Evolutionary conservation across 129 eudicot genomes (phyloP).

Genomic region (Chrysanthemum makinoi): DNA sequence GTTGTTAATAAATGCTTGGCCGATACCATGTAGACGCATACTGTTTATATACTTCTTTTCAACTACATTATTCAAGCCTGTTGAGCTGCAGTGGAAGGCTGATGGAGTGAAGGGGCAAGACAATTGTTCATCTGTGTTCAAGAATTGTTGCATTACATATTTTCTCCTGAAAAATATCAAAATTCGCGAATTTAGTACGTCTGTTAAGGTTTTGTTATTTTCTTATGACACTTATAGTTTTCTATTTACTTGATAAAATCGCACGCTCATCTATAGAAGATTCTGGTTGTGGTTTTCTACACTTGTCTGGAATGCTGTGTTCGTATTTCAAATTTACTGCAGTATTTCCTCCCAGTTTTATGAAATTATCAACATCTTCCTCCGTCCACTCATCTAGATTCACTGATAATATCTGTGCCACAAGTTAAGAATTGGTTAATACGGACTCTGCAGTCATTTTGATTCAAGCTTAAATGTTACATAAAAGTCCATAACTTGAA

Average conservation of each 20-base stretch:
- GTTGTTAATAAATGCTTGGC: slow-evolving; percentile 65
- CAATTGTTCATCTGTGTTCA: slow-evolving; percentile 36
- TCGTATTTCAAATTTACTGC: slow-evolving; percentile 72
- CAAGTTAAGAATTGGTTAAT: slow-evolving; percentile 7
- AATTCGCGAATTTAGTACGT: slow-evolving; percentile 2
- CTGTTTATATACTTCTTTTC: slow-evolving; percentile 50
- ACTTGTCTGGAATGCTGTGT: slow-evolving; percentile 58
- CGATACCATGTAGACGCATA: slow-evolving; percentile 47
- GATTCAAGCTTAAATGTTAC: not conserved
- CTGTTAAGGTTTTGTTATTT: not conserved
- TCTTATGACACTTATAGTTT: slow-evolving; percentile 3
- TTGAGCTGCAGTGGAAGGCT: slow-evolving; percentile 36
- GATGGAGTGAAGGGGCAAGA: slow-evolving; percentile 67
- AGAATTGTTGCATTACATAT: slow-evolving; percentile 70
- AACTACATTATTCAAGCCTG: slow-evolving; percentile 32
- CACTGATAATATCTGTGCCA: slow-evolving; percentile 69
- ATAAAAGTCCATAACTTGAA: no score
- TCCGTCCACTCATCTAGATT: slow-evolving; percentile 90
- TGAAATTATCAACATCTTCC: slow-evolving; percentile 75
- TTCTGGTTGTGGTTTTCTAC: slow-evolving; percentile 69
- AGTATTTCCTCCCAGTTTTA: slow-evolving; percentile 69
- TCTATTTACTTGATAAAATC: slow-evolving; percentile 71
- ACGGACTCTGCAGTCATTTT: not conserved
- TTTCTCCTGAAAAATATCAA: slow-evolving; percentile 56
- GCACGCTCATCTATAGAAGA: slow-evolving; percentile 69